A percentile compares a stretch with the other conserved stretches of the same genome.
phyloP scores from a whole-genome alignment of 139 green algal species.

The Auxenochlorella pyrenoidosa region DNA sequence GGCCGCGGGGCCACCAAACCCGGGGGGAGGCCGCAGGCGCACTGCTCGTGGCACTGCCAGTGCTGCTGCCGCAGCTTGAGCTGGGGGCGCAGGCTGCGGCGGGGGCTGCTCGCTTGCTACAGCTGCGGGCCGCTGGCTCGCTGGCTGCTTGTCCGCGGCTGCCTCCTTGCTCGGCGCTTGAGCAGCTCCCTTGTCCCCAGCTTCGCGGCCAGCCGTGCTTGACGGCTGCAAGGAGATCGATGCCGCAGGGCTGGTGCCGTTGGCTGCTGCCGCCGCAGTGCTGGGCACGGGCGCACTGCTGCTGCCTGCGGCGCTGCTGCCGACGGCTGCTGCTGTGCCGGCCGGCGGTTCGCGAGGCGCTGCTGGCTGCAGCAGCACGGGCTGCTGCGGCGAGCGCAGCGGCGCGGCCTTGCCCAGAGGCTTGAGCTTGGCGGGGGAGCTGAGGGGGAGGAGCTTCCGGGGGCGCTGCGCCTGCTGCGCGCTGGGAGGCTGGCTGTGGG shows the following conservation, averaged over 20 bases:
- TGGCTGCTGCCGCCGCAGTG: background rate
- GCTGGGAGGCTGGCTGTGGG: constrained; percentile 5
- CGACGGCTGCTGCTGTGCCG: background rate
- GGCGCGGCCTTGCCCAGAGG: constrained; percentile 15
- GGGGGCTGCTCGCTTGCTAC: background rate
- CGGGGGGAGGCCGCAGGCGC: constrained; percentile 14
- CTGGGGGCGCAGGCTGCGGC: background rate
- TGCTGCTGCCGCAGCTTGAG: background rate
- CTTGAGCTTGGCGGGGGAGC: constrained; percentile 47
- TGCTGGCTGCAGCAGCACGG: background rate
- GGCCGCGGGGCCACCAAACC: constrained; percentile 12
- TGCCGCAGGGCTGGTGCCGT: background rate
- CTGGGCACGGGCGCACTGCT: background rate
- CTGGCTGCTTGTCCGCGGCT: background rate
- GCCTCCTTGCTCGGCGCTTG: background rate
- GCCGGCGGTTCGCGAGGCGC: background rate
- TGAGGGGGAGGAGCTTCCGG: constrained; percentile 46
- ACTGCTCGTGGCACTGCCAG: background rate
- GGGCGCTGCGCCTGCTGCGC: background rate
- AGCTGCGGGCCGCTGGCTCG: background rate
- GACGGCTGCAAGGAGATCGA: background rate
- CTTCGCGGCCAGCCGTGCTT: background rate
- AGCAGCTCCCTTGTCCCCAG: background rate
- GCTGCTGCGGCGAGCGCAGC: background rate
- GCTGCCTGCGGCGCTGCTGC: background rate